Evolutionary conservation across 2,329 filamentous ascomycete genomes (phyloP), one percentile per base, ranked within the genome.

Genomic region (Botryotinia calthae): DNA sequence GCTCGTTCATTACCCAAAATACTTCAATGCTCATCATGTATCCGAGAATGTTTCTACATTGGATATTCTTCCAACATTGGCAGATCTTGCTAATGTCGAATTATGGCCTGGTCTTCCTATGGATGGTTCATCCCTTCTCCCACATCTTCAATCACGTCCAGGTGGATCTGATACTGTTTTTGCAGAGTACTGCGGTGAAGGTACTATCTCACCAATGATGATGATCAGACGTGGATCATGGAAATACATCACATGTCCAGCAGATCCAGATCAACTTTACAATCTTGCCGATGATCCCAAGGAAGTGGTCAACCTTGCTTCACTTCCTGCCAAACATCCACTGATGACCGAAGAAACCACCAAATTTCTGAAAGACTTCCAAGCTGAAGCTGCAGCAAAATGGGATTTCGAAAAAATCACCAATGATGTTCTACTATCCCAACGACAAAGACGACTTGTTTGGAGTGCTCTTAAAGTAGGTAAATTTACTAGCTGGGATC

Each of bases 111-210:
- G 87, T 28, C 85, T 97, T n/a, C 93, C 94, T 1, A 91, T 98
- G 84, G 95, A 98, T 78, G 95, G 95, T 51, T 85, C 89, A 46
- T 96, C 93, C 58, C 86, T 98, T 77, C 83, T 95, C 74, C 93
- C 93, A n/a, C 91, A 95, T 79, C 86, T 97, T 48, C 84, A 90
- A 78, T 89, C 88, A 68, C 83, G 83, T 34, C 82, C 88, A n/a
- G 85, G 84, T 46, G 90, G 89, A 58, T 90, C 91, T 74, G 94
- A 98, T 81, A 96, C 93, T 18, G 94, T 96, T n/a, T 92, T 95
- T 78, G 94, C 94, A 74, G 95, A 98, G 84, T 98, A 98, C 84
- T 97, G 95, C 80, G 95, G 94, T 67, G 95, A 98, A 83, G 95
- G 95, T 65, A 97, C 95, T 1, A 86, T 97, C 72, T 90, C 92